Evolutionary conservation across 371 early-diverging fungal genomes (phyloP).

Genomic region (Cokeromyces recurvatus): DNA sequence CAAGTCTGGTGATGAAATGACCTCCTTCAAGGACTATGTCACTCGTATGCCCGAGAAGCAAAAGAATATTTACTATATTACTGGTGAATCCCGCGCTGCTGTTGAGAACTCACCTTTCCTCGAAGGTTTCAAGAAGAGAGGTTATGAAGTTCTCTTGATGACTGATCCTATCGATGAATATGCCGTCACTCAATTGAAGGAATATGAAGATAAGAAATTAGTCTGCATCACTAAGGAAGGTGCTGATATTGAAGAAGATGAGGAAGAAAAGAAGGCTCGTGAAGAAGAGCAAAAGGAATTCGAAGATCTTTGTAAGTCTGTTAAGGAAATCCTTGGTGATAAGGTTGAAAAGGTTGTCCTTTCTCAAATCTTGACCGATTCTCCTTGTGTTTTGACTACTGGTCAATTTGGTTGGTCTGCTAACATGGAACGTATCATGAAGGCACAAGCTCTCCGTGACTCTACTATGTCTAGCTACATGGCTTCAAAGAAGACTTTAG

Average conservation of each 20-base stretch:
- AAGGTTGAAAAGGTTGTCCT: conserved; percentile 97
- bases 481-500: conserved; percentile 98
- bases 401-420: conserved; percentile 98
- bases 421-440: conserved; percentile 99
- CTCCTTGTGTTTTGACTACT: conserved; percentile 97
- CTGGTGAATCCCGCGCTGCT: conserved; percentile 92
- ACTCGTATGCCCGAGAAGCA: conserved; percentile 78
- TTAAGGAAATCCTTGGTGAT: conserved; percentile 94
- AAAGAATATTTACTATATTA: conserved; percentile 95
- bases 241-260: conserved; percentile 96
- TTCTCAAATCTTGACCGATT: conserved; percentile 91
- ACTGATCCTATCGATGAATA: conserved; percentile 95
- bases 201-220: conserved; percentile 98
- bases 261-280: conserved; percentile 87
- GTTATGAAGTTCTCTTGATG: conserved; percentile 94
- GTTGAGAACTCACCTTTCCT: conserved; percentile 98
- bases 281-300: conserved; percentile 85
- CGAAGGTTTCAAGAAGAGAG: conserved; percentile 97
- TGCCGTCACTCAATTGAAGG: conserved; percentile 95
- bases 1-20: conserved; percentile 58
- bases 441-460: conserved; percentile 98
- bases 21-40: conserved; percentile 76
- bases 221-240: conserved; percentile 98
- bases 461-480: conserved; percentile 94
- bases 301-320: conserved; percentile 78